These are phyloP conservation scores for Fusarium solani-melongenae DNA, from an alignment of 2,329 filamentous ascomycete species.

Conservation along the genomic window DNA sequence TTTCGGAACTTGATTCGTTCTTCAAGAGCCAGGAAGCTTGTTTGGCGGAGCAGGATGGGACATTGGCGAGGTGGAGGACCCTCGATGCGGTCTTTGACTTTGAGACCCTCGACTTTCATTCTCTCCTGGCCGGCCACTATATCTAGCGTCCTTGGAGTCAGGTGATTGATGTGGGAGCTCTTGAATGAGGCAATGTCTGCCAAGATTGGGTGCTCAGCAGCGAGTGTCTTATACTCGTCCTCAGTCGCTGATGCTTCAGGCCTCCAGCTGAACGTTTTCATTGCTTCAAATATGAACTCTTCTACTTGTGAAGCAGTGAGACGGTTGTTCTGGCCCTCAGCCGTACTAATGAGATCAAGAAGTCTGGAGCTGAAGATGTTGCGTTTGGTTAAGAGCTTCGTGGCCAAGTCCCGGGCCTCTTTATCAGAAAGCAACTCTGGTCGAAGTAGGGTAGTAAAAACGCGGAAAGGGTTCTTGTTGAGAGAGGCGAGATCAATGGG, in stretches of 20 bases:
- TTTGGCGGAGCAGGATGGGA: slow-evolving; percentile 62
- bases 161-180: slow-evolving; percentile 63
- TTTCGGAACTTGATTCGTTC: slow-evolving; percentile 57
- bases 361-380: slow-evolving; percentile 56
- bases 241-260: slow-evolving; percentile 52
- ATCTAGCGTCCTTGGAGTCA: slow-evolving; percentile 62
- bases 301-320: slow-evolving; percentile 47
- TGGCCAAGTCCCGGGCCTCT: slow-evolving; percentile 46
- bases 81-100: slow-evolving; percentile 62
- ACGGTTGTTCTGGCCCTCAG: slow-evolving; percentile 44
- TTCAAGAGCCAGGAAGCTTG: slow-evolving; percentile 63
- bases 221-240: slow-evolving; percentile 55
- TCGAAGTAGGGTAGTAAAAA: slow-evolving; percentile 52
- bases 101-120: slow-evolving; percentile 56
- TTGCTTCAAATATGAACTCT: slow-evolving; percentile 54
- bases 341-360: slow-evolving; percentile 49
- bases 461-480: slow-evolving; percentile 49
- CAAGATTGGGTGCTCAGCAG: slow-evolving; percentile 57
- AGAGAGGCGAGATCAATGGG: slow-evolving; percentile 51
- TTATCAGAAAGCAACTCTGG: slow-evolving; percentile 53
- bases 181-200: slow-evolving; percentile 58
- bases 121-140: slow-evolving; percentile 56
- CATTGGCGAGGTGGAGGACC: slow-evolving; percentile 58
- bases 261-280: slow-evolving; percentile 62
- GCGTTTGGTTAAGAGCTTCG: slow-evolving; percentile 49